Evolutionary conservation across 495 filamentous ascomycete genomes (phyloP).

Genomic region (Penicillium subrubescens): DNA sequence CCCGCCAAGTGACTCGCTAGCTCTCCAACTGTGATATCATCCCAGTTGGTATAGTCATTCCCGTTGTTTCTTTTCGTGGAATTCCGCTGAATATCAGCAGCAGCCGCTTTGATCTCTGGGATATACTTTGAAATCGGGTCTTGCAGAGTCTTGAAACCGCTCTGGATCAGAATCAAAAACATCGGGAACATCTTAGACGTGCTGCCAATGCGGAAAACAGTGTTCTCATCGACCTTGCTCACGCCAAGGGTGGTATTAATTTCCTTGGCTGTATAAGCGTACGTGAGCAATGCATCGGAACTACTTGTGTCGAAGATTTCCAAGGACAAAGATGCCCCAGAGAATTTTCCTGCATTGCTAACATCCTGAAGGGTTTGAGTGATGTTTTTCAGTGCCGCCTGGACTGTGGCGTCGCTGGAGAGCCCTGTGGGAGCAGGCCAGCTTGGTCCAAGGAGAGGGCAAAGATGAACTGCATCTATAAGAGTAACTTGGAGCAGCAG

Average conservation of each 20-base stretch:
- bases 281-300: slow-evolving; percentile 8
- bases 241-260: slow-evolving; percentile 18
- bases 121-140: slow-evolving; percentile 50
- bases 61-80: slow-evolving; percentile 28
- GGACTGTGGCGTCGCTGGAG: not conserved
- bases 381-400: not conserved
- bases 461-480: not conserved
- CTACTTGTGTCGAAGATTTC: slow-evolving; percentile 4
- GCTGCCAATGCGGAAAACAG: slow-evolving; percentile 56
- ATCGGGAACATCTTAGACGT: slow-evolving; percentile 53
- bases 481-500: not conserved
- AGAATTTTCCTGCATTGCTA: not conserved
- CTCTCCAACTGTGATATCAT: slow-evolving; percentile 55
- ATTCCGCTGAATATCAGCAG: not conserved
- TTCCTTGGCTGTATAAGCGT: slow-evolving; percentile 3
- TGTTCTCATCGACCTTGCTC: slow-evolving; percentile 38
- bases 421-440: not conserved
- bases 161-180: slow-evolving; percentile 48
- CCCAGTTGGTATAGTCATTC: slow-evolving; percentile 49
- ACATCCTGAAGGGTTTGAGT: not conserved
- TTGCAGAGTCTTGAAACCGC: slow-evolving; percentile 43
- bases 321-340: not conserved
- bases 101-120: slow-evolving; percentile 48
- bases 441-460: not conserved
- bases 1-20: slow-evolving; percentile 57